A percentile compares a stretch with the other conserved stretches of the same genome.
These are phyloP conservation scores for Coprinopsis strossmayeri DNA, from an alignment of 768 basidiomycete species.

Conservation along the genomic window DNA sequence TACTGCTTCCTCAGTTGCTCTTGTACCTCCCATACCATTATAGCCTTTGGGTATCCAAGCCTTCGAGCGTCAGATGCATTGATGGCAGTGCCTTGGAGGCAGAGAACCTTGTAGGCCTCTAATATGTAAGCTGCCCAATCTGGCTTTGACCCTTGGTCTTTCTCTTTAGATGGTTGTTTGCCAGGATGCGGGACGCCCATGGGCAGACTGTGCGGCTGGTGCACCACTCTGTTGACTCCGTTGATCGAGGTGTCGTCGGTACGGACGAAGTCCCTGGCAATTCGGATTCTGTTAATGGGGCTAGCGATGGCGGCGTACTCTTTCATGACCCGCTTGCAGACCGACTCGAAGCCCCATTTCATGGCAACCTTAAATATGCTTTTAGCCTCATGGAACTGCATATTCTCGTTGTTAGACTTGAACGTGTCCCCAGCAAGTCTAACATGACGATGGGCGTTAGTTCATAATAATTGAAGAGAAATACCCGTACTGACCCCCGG, in stretches of 20 bases:
- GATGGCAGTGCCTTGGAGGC: not conserved
- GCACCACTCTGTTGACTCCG: not conserved
- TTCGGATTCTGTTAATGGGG: not conserved
- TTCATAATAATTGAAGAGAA: too few relatives aligned
- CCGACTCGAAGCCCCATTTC: not conserved
- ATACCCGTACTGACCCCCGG: constrained; percentile 27
- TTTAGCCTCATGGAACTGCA: not conserved
- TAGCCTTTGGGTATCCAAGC: not conserved
- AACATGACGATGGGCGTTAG: too few relatives aligned
- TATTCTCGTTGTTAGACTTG: too few relatives aligned
- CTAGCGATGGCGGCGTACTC: not conserved
- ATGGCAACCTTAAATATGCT: not conserved
- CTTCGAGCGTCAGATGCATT: not conserved
- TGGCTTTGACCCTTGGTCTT: not conserved
- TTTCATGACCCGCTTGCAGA: not conserved
- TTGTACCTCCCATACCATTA: not conserved
- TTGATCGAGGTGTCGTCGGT: not conserved
- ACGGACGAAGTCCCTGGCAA: not conserved
- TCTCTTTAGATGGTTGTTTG: too few relatives aligned
- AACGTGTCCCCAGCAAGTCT: not conserved
- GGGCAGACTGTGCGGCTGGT: too few relatives aligned
- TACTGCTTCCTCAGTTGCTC: not conserved
- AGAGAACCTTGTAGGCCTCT: not conserved
- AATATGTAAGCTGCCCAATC: not conserved
- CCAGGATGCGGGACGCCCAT: too few relatives aligned